Conservation (phyloP, 306 rosid species). For the Abrus pulchellus region DNA sequence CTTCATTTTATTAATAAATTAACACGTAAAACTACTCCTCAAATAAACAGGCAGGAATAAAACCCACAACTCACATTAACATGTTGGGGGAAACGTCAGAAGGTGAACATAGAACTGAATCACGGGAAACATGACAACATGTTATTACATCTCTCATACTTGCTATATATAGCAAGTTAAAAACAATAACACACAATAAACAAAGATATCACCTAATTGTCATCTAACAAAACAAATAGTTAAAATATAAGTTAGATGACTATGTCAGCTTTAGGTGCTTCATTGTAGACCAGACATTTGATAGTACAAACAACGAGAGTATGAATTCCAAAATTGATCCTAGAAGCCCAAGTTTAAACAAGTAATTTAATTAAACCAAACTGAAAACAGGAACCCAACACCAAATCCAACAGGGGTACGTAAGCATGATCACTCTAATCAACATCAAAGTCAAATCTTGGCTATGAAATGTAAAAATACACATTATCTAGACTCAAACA, state of each 20-base stretch:
- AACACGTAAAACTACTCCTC: not conserved
- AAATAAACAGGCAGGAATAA: slow-evolving; percentile 16
- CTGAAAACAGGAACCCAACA: too few relatives aligned
- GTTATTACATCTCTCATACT: not conserved
- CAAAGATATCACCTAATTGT: slow-evolving; percentile 13
- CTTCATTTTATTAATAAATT: not conserved
- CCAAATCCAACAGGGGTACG: slow-evolving; percentile 9
- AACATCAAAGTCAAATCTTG: not conserved
- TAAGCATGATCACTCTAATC: slow-evolving; percentile 24
- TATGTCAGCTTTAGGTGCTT: not conserved
- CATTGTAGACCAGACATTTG: slow-evolving; percentile 22
- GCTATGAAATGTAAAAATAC: not conserved
- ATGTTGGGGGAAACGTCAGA: slow-evolving; percentile 12
- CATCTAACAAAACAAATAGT: not conserved
- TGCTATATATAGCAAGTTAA: not conserved
- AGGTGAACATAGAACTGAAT: slow-evolving; percentile 2
- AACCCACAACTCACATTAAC: not conserved
- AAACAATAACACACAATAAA: not conserved
- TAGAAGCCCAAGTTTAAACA: not conserved
- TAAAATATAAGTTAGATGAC: slow-evolving; percentile 3
- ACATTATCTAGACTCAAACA: slow-evolving; percentile 9
- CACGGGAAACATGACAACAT: slow-evolving; percentile 4
- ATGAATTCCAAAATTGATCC: slow-evolving; percentile 25
- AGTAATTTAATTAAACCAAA: too few relatives aligned
- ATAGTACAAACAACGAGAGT: not conserved